These are phyloP conservation scores for Leucoagaricus sp. DNA, from an alignment of 1,284 basidiomycete genomes.

Conservation along the genomic window DNA sequence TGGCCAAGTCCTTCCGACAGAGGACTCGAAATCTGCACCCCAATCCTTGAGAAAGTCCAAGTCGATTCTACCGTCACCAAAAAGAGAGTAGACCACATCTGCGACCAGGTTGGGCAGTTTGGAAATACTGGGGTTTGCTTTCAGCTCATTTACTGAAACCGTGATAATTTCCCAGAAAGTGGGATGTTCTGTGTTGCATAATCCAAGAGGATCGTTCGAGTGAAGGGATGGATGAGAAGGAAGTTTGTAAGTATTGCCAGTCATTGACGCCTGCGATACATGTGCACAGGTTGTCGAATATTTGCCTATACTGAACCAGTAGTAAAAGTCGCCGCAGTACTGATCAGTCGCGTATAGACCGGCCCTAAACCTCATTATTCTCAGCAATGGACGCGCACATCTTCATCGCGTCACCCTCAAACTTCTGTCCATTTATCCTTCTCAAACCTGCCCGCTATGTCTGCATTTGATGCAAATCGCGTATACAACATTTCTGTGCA, in stretches of 20 bases:
- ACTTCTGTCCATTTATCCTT: background rate
- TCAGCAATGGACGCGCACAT: constrained; percentile 15
- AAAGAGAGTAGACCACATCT: background rate
- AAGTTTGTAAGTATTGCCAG: background rate
- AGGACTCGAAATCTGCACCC: background rate
- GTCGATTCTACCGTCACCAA: background rate
- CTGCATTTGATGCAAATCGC: constrained; percentile 76
- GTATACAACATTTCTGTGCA: constrained; percentile 81
- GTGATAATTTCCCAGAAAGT: background rate
- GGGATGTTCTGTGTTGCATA: background rate
- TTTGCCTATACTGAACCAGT: too few relatives aligned
- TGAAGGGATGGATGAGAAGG: background rate
- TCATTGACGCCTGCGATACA: background rate
- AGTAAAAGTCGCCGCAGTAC: too few relatives aligned
- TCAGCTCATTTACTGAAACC: background rate
- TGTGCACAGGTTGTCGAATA: background rate
- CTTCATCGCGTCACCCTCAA: background rate
- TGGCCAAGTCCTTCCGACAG: background rate
- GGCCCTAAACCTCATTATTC: constrained; percentile 43
- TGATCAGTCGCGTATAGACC: constrained; percentile 42
- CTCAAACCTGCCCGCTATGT: constrained; percentile 37
- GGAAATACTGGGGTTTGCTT: background rate
- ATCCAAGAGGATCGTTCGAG: background rate
- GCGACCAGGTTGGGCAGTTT: background rate
- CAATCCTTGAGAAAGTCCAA: background rate